Base-by-base conservation (phyloP, 2,329 filamentous ascomycete species). In the Aspergillus sp. region DNA sequence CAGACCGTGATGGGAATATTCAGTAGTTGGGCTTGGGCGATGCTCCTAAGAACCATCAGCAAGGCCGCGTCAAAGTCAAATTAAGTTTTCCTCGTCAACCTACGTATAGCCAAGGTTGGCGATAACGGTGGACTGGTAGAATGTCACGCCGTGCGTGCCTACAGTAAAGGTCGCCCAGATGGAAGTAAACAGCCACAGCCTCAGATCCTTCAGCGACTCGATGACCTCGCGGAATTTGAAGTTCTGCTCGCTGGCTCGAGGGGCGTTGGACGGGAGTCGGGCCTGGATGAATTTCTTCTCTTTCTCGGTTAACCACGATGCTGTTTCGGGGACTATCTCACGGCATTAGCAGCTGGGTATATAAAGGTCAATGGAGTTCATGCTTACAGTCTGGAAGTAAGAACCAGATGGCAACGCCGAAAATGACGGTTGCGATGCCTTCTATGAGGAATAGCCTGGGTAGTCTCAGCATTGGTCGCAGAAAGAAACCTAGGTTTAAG, bases 271-370 rank as follows among this genome's bases (percentile, higher is more conserved):
- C 1, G 77, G 76, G 0, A 80, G 67, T 15, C 79, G 73, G 14
- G 77, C 77, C 64, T 82, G 77, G 17, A 82, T 72, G 60, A 82
- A 82, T 5, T 73, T 75, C 60, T 80, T 80, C 48, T 82, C 80
- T 44, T 66, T 75, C 4, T 77, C 72, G 0, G 72, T 76, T 35
- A 82, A 68, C 79, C 79, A 82, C 5, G 68, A 72, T 7, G 80
- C 79, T 40, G 70, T 74, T 4, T 71, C 65, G 0, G 79, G 78
- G 52, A 80, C 77, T 79, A 39, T 5, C 2, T 17, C 14, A 24
- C 9, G 27, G 27, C 6, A 37, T 47, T 46, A 54, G 52, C 27
- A 14, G 9, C 12, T 37, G 41, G 40, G 21, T 21, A 40, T 33
- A 11, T 35, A 43, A 15, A 17, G 27, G 9, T 11, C 27, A 31